Conservation (phyloP, 805 yeast species). For the Suhomyces emberorum region DNA sequence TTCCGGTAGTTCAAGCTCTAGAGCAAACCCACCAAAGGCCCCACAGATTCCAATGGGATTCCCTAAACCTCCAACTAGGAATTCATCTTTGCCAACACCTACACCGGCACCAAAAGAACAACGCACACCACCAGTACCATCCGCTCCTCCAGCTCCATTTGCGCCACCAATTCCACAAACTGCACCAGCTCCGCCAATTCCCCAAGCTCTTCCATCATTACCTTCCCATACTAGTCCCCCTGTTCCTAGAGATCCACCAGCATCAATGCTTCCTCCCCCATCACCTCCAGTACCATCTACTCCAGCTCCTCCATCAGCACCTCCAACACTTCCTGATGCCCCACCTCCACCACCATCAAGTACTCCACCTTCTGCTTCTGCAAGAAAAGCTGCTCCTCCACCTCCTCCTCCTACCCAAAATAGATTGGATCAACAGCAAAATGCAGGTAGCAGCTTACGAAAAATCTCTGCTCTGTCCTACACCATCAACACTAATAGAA, state of each 20-base stretch:
- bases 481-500: slow-evolving; percentile 49
- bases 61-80: slow-evolving; percentile 8
- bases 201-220: slow-evolving; percentile 5
- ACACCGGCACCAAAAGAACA: too few relatives aligned
- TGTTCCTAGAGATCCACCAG: slow-evolving; percentile 10
- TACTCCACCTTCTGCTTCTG: slow-evolving; percentile 13
- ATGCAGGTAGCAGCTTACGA: slow-evolving; percentile 50
- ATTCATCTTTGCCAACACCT: slow-evolving; percentile 10
- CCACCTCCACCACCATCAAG: slow-evolving; percentile 10
- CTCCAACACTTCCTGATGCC: slow-evolving; percentile 17
- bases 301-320: slow-evolving; percentile 8
- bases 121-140: slow-evolving; percentile 20
- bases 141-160: slow-evolving; percentile 19
- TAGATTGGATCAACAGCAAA: slow-evolving; percentile 40
- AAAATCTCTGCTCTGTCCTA: slow-evolving; percentile 64
- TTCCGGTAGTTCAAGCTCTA: neutral
- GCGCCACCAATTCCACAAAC: slow-evolving; percentile 10
- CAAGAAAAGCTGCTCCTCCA: slow-evolving; percentile 21
- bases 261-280: slow-evolving; percentile 14
- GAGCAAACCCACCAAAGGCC: slow-evolving; percentile 3
- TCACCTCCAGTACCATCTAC: slow-evolving; percentile 15
- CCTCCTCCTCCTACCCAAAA: slow-evolving; percentile 28
- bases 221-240: slow-evolving; percentile 9
- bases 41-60: slow-evolving; percentile 3
- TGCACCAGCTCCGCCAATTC: slow-evolving; percentile 14